Percentiles rank a stretch among this genome's conserved stretches.
phyloP scores from a whole-genome alignment of 306 rosid species.

The Pterocarpus macrocarpus region DNA sequence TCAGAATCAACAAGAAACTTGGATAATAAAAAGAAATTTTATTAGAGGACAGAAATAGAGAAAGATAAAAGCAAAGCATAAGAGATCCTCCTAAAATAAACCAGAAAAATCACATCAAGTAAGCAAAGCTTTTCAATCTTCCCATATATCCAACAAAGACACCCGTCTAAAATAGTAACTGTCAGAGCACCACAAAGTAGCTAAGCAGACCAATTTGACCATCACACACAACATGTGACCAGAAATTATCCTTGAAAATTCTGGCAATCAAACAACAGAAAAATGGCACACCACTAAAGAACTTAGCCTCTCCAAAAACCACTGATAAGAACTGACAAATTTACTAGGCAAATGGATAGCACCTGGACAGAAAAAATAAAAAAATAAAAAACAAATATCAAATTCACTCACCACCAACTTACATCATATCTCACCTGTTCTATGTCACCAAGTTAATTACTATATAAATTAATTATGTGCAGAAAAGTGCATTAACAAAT shows the following conservation, averaged over 20 bases:
- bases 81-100: background rate
- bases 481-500: background rate
- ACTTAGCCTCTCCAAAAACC: background rate
- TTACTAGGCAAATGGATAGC: conserved; percentile 5
- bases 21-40: background rate
- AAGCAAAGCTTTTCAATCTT: background rate
- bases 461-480: conserved; percentile 9
- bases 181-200: conserved; percentile 7
- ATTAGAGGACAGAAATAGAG: background rate
- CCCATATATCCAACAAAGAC: background rate
- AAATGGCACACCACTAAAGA: background rate
- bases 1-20: conserved; percentile 22
- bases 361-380: background rate
- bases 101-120: background rate
- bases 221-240: background rate
- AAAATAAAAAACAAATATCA: conserved; percentile 12
- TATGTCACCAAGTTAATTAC: background rate
- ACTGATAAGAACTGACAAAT: background rate
- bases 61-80: conserved; percentile 9
- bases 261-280: conserved; percentile 7
- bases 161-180: background rate
- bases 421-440: conserved; percentile 9
- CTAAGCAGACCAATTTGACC: background rate
- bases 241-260: background rate
- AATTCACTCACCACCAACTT: conserved; percentile 10